A percentile compares a stretch with the other conserved stretches of the same genome.
Evolutionary conservation across 176 grass and related monocot species (phyloP).

Genomic region (Zea luxurians): DNA sequence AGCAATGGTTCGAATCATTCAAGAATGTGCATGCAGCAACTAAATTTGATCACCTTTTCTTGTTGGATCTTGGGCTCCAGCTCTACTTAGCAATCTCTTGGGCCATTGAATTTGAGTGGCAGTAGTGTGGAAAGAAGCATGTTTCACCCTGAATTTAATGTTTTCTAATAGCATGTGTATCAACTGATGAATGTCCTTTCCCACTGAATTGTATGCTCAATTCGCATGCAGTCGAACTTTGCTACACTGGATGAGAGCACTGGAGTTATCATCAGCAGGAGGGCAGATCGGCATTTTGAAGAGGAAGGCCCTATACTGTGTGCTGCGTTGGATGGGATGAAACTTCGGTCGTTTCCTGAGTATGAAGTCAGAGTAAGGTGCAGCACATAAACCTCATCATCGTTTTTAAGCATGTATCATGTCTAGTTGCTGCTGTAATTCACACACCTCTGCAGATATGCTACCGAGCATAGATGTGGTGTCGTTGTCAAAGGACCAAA

Average conservation of each 20-base stretch:
- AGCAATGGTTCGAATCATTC: conserved; percentile 1
- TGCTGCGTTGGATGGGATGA: conserved; percentile 83
- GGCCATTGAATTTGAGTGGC: neutral
- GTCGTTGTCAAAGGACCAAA: conserved; percentile 97
- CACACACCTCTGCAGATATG: conserved; percentile 58
- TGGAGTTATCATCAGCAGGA: conserved; percentile 67
- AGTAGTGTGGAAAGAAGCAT: conserved; percentile 4
- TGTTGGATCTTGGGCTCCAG: neutral
- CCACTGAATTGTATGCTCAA: conserved; percentile 11
- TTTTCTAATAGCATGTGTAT: conserved; percentile 1
- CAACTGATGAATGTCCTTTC: conserved; percentile 1
- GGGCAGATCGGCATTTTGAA: conserved; percentile 89
- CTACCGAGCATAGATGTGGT: conserved; percentile 89
- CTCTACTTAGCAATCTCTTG: neutral
- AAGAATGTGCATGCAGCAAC: neutral
- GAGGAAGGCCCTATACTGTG: conserved; percentile 89
- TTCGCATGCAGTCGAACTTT: conserved; percentile 71
- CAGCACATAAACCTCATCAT: neutral
- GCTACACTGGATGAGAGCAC: conserved; percentile 85
- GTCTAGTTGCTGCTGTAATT: neutral
- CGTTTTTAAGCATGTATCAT: neutral
- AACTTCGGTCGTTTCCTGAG: conserved; percentile 68
- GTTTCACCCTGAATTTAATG: neutral
- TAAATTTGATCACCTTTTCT: neutral
- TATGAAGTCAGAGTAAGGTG: conserved; percentile 98